Evolutionary conservation across 495 filamentous ascomycete genomes (phyloP), one percentile per base, ranked within the genome.

Genomic region (Neurospora sp.): DNA sequence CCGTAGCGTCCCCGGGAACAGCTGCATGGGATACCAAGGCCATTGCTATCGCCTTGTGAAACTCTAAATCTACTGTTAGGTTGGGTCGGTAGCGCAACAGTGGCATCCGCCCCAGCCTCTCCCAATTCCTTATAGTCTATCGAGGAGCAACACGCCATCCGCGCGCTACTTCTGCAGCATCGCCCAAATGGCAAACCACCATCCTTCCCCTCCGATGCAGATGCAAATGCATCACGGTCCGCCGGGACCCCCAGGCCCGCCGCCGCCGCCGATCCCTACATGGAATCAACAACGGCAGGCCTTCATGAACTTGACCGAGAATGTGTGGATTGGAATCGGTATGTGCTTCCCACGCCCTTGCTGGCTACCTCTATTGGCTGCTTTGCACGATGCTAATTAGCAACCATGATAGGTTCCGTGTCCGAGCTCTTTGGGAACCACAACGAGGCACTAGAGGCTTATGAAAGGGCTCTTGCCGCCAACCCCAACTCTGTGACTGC

Each of bases 311-410:
- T 79, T 93, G 40, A 99, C 95, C 79, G 96, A 98, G 81, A 86
- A 86, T 54, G 89, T 96, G n/a, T 99, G 96, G 96, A 87, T 97
- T 72, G 92, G 95, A 78, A 92, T 99, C 71, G 96, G 95, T 97
- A 89, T 74, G 89, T 76, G 40, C 39, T n/a, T 23, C 70, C 74
- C 73, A 35, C 44, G 27, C 7, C 49, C 27, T 69, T 44, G 71
- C n/a, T n/a, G 42, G 23, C 16, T 46, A 38, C 18, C 37, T 4
- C n/a, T 20, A 16, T 54, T 71, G 23, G 12, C 35, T 35, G 10
- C 71, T 18, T 70, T 20, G 71, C 70, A 74, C 75, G 74, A 77
- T 38, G 76, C 73, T 79, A 70, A 83, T 18, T 1, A 35, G 27
- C 78, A 74, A 71, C 42, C 70, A 78, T n/a, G 71, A 41, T 78